phyloP scores from a whole-genome alignment of 805 yeast species.

The Yamadazyma ubonensis region DNA sequence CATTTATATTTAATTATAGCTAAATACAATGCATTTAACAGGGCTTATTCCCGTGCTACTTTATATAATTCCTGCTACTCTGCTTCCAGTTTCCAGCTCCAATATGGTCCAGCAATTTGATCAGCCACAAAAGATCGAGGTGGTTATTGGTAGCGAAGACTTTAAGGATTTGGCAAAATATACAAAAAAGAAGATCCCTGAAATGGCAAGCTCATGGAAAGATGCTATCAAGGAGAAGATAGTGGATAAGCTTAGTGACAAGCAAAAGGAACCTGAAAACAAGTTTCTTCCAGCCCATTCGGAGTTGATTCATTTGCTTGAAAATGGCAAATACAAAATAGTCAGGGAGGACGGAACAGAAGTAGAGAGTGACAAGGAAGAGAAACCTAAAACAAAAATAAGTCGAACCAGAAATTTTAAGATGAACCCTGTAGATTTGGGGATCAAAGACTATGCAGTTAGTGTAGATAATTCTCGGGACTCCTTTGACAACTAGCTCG shows the following conservation, averaged over 20 bases:
- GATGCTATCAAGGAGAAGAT: conserved; percentile 7
- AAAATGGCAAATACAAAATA: conserved; percentile 6
- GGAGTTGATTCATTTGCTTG: conserved; percentile 3
- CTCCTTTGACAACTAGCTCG: conserved; percentile 1
- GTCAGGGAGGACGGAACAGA: conserved; percentile 5
- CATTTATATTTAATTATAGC: not conserved
- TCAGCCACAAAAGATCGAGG: conserved; percentile 11
- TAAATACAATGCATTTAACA: not conserved
- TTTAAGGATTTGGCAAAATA: conserved; percentile 17
- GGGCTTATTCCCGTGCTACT: not conserved
- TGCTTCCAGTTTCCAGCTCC: too few relatives aligned
- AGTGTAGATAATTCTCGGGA: not conserved
- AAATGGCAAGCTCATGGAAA: conserved; percentile 16
- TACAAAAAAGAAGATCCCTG: conserved; percentile 17
- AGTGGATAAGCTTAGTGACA: conserved; percentile 1
- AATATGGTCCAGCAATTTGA: too few relatives aligned
- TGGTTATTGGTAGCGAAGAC: conserved; percentile 20
- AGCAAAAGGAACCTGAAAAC: too few relatives aligned
- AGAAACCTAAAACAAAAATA: not conserved
- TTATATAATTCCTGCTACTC: not conserved
- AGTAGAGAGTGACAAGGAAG: not conserved
- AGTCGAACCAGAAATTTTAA: conserved; percentile 7
- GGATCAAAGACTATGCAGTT: conserved; percentile 5
- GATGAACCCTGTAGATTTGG: conserved; percentile 9
- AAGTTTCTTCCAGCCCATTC: not conserved